Conservation (phyloP, 768 basidiomycete genomes). For the Lanmaoa pseudosensibilis region DNA sequence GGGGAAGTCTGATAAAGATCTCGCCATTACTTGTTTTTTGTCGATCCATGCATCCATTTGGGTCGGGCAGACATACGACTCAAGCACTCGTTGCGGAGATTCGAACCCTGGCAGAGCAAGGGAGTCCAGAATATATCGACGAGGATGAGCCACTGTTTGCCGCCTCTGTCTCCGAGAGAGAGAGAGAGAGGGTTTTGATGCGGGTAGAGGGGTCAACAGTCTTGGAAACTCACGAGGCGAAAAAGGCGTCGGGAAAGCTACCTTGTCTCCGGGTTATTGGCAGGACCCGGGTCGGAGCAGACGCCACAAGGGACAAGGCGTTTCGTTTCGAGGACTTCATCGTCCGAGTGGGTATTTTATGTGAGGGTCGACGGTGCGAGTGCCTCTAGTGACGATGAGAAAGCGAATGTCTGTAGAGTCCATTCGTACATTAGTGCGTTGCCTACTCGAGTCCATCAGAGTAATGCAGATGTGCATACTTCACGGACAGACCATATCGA, state of each 20-base stretch:
- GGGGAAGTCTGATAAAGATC: too few species aligned
- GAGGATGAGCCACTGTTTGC: background rate
- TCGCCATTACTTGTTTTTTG: too few species aligned
- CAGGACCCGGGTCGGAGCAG: conserved; percentile 59
- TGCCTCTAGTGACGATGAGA: too few species aligned
- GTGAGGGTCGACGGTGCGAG: too few species aligned
- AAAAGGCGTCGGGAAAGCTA: conserved; percentile 42
- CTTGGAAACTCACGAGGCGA: background rate
- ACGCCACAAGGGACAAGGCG: conserved; percentile 64
- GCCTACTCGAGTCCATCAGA: background rate
- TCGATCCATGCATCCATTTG: too few species aligned
- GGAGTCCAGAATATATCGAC: conserved; percentile 32
- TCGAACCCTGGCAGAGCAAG: conserved; percentile 78
- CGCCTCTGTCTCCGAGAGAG: background rate
- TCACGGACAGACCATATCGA: conserved; percentile 36
- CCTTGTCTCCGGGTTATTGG: conserved; percentile 38
- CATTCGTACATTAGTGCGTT: background rate
- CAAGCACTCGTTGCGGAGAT: conserved; percentile 66
- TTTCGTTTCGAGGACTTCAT: conserved; percentile 68
- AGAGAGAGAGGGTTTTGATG: background rate
- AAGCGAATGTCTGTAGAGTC: conserved; percentile 43
- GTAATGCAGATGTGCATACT: background rate
- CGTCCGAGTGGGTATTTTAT: too few species aligned
- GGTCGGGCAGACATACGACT: too few species aligned
- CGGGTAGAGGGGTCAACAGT: background rate